A percentile compares a stretch with the other conserved stretches of the same genome.
phyloP scores from a whole-genome alignment of 768 basidiomycete genomes.

The Rhizopogon vinicolor region DNA sequence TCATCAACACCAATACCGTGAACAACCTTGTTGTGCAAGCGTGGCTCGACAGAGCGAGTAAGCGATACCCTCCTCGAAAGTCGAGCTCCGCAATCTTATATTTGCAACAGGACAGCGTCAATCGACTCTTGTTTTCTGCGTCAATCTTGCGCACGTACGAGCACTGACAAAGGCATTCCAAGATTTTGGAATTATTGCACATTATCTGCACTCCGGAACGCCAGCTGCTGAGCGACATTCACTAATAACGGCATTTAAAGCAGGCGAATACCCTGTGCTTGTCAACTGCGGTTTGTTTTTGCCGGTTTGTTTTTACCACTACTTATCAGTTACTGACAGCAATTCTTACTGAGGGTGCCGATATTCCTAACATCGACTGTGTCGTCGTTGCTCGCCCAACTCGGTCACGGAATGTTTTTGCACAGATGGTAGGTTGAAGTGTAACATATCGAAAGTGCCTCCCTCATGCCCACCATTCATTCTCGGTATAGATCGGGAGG shows the following conservation, averaged over 20 bases:
- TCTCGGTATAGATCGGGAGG: slow-evolving; percentile 69
- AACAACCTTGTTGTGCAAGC: slow-evolving; percentile 76
- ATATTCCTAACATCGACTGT: slow-evolving; percentile 94
- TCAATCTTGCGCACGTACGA: slow-evolving; percentile 76
- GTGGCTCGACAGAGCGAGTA: slow-evolving; percentile 86
- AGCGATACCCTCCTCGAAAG: slow-evolving; percentile 16
- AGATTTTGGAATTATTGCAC: slow-evolving; percentile 75
- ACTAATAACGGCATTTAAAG: slow-evolving; percentile 63
- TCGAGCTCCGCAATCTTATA: neutral
- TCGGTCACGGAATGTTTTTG: slow-evolving; percentile 81
- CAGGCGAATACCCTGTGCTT: slow-evolving; percentile 76
- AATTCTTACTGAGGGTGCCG: slow-evolving; percentile 89
- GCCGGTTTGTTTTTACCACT: neutral
- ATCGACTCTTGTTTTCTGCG: slow-evolving; percentile 92
- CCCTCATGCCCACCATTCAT: neutral
- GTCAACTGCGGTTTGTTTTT: slow-evolving; percentile 71
- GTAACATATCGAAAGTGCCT: neutral
- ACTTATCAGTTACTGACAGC: slow-evolving; percentile 31
- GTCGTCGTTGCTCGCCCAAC: slow-evolving; percentile 86
- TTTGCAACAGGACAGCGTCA: slow-evolving; percentile 49
- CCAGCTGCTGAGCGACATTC: slow-evolving; percentile 56
- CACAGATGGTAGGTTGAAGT: slow-evolving; percentile 72
- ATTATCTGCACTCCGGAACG: slow-evolving; percentile 72
- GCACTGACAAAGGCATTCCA: slow-evolving; percentile 72
- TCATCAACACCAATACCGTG: slow-evolving; percentile 75